A percentile compares a stretch with the other conserved stretches of the same genome.
These are phyloP conservation scores for Phylloboletellus chloephorus DNA, from an alignment of 1,284 basidiomycete genomes.

Conservation along the genomic window DNA sequence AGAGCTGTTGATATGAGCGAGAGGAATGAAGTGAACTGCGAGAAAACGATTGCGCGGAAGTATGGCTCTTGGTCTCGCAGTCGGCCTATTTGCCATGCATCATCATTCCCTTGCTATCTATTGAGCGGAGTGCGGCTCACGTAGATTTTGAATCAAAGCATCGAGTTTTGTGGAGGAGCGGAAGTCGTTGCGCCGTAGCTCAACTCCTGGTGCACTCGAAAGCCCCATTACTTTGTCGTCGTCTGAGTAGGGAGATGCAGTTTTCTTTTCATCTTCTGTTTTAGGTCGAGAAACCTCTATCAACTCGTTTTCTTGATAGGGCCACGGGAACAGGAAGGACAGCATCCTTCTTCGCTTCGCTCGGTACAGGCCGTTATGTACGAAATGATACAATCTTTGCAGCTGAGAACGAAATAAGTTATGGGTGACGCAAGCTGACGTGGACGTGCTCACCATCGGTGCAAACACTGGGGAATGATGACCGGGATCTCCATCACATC, in stretches of 20 bases:
- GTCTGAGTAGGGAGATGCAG: neutral
- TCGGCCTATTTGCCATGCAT: conserved; percentile 38
- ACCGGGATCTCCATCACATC: conserved; percentile 65
- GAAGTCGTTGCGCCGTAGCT: conserved; percentile 76
- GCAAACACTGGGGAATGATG: conserved; percentile 75
- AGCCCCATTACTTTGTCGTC: conserved; percentile 4
- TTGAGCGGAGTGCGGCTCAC: conserved; percentile 35
- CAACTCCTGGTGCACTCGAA: conserved; percentile 40
- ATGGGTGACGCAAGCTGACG: conserved; percentile 1
- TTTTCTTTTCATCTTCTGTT: conserved; percentile 18
- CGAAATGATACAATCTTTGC: conserved; percentile 77
- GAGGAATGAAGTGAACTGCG: conserved; percentile 80
- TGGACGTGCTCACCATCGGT: conserved; percentile 54
- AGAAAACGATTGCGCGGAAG: conserved; percentile 85
- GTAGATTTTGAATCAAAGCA: conserved; percentile 64
- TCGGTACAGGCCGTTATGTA: conserved; percentile 62
- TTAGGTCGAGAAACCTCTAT: conserved; percentile 54
- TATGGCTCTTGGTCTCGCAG: conserved; percentile 67
- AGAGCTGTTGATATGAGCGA: conserved; percentile 78
- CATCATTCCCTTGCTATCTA: neutral
- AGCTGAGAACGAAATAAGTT: conserved; percentile 41
- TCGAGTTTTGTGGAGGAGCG: conserved; percentile 84
- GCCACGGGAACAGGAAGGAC: conserved; percentile 63
- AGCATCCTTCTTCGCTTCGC: conserved; percentile 61
- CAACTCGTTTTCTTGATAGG: conserved; percentile 64